phyloP scores from a whole-genome alignment of 208 protist genomes.

The Phytomonas sp. region DNA sequence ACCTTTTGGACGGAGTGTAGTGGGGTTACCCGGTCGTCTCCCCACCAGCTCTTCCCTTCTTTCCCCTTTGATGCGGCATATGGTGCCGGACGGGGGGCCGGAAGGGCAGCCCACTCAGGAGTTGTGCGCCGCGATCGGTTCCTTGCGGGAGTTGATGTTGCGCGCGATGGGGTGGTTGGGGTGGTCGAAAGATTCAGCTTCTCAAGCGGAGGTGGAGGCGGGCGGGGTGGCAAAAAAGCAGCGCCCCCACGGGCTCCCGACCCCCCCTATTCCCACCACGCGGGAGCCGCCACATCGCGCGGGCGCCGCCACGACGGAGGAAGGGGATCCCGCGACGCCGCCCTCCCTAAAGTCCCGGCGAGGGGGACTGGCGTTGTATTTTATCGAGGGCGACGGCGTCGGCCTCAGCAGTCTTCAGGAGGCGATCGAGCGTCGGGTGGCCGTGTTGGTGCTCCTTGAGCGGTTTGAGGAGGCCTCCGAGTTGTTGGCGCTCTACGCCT shows the following conservation, averaged over 20 bases:
- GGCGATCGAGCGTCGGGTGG: slow-evolving; percentile 69
- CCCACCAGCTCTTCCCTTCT: neutral
- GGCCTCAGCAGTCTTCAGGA: slow-evolving; percentile 45
- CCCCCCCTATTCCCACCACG: neutral
- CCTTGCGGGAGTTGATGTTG: slow-evolving; percentile 27
- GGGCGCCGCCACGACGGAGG: neutral
- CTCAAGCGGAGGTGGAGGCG: neutral
- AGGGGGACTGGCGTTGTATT: slow-evolving; percentile 11
- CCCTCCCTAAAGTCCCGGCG: slow-evolving; percentile 7
- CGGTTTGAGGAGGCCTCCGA: slow-evolving; percentile 36
- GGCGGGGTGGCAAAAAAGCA: neutral
- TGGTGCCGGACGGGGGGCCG: neutral
- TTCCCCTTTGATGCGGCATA: slow-evolving; percentile 1
- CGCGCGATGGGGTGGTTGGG: slow-evolving; percentile 39
- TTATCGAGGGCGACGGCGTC: slow-evolving; percentile 45
- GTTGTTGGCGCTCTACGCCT: slow-evolving; percentile 41
- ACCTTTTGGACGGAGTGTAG: neutral
- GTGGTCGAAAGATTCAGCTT: slow-evolving; percentile 7
- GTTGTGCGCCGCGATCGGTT: slow-evolving; percentile 6
- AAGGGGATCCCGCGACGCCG: neutral
- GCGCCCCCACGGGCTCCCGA: neutral
- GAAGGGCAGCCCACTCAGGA: neutral
- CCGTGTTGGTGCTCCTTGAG: slow-evolving; percentile 53
- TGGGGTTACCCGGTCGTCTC: neutral
- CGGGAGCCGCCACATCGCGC: neutral